phyloP scores from a whole-genome alignment of 495 filamentous ascomycete genomes.

The Hamigera avellanea region DNA sequence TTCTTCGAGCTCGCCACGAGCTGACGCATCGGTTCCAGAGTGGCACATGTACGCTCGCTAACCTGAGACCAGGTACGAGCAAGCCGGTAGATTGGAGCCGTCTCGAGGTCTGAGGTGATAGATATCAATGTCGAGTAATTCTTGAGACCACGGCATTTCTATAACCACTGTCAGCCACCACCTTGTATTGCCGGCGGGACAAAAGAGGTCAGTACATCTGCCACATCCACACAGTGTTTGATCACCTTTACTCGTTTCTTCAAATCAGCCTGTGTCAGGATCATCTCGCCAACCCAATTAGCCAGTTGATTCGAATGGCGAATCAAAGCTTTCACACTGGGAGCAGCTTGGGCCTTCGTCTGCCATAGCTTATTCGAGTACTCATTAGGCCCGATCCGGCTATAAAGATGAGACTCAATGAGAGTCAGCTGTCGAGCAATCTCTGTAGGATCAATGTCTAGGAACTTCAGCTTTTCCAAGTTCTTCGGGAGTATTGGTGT shows the following conservation, averaged over 20 bases:
- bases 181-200: not conserved
- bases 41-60: conserved; percentile 63
- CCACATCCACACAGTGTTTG: conserved; percentile 94
- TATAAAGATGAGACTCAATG: conserved; percentile 89
- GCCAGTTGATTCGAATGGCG: conserved; percentile 96
- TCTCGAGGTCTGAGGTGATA: conserved; percentile 90
- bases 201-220: conserved; percentile 51
- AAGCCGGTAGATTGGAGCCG: conserved; percentile 87
- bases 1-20: conserved; percentile 98
- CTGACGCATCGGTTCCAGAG: conserved; percentile 80
- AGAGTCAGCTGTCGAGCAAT: conserved; percentile 95
- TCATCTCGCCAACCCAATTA: conserved; percentile 99
- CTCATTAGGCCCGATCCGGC: conserved; percentile 87
- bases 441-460: conserved; percentile 91
- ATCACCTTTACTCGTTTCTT: conserved; percentile 95
- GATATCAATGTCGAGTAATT: conserved; percentile 97
- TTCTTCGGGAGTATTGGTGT: conserved; percentile 93
- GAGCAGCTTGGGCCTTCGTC: conserved; percentile 87
- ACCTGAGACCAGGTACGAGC: conserved; percentile 90
- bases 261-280: conserved; percentile 82
- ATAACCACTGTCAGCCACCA: conserved; percentile 12
- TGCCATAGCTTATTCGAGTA: conserved; percentile 98
- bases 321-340: conserved; percentile 92
- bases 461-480: conserved; percentile 98
- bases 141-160: conserved; percentile 91